Percentiles rank a stretch among this genome's conserved stretches.
Conservation (phyloP, 2,329 filamentous ascomycete genomes). For the Phyllosticta citrichinensis region DNA sequence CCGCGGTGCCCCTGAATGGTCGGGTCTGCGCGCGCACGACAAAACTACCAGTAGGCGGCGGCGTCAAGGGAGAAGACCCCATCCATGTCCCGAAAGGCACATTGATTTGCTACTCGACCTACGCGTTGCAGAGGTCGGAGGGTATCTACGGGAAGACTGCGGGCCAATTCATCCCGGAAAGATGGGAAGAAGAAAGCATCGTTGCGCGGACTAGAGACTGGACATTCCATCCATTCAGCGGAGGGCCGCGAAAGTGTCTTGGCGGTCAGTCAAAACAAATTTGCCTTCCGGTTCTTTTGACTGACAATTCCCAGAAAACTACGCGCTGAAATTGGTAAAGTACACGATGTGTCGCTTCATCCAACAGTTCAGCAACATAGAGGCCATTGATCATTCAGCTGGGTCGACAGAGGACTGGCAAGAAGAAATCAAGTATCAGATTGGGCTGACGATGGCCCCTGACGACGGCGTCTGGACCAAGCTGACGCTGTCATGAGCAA, state of each 20-base stretch:
- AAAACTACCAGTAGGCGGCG: slow-evolving; percentile 14
- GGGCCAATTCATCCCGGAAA: slow-evolving; percentile 15
- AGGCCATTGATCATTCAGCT: neutral
- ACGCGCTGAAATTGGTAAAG: neutral
- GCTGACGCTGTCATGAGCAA: neutral
- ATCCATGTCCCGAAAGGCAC: slow-evolving; percentile 14
- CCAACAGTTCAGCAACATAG: neutral
- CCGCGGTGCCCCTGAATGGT: slow-evolving; percentile 12
- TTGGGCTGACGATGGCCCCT: neutral
- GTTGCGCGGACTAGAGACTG: neutral
- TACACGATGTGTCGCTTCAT: neutral
- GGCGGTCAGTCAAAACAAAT: neutral
- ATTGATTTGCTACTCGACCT: slow-evolving; percentile 11
- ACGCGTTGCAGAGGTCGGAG: slow-evolving; percentile 14
- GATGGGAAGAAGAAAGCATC: slow-evolving; percentile 11
- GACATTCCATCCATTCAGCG: neutral
- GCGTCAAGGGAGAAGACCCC: slow-evolving; percentile 10
- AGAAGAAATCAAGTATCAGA: neutral
- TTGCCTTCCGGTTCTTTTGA: neutral
- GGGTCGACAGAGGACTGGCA: neutral
- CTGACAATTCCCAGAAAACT: neutral
- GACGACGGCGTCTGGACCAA: neutral
- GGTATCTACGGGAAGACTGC: slow-evolving; percentile 16
- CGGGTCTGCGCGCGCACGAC: slow-evolving; percentile 13
- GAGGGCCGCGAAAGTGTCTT: neutral